Evolutionary conservation across 805 yeast genomes (phyloP).

Genomic region (Ogataea neopini): DNA sequence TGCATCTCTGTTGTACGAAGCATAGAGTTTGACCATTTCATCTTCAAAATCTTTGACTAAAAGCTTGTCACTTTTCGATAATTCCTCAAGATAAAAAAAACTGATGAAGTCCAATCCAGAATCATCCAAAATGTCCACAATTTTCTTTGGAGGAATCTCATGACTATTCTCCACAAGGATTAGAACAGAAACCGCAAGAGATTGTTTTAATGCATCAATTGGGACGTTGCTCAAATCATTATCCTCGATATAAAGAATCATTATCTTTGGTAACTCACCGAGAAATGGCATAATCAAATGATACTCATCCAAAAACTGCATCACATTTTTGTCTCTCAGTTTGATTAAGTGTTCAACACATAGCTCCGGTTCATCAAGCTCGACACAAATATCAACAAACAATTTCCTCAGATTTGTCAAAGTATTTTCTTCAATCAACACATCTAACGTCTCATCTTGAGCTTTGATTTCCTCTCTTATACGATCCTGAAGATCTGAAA

Average conservation of each 20-base stretch:
- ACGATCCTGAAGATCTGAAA: constrained; percentile 41
- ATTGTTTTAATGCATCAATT: constrained; percentile 40
- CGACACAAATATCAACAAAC: constrained; percentile 55
- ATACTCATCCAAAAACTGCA: constrained; percentile 59
- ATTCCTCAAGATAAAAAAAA: constrained; percentile 63
- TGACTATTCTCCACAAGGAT: constrained; percentile 64
- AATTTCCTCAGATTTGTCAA: constrained; percentile 40
- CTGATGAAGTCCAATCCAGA: constrained; percentile 49
- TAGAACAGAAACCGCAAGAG: constrained; percentile 46
- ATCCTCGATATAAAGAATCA: constrained; percentile 34
- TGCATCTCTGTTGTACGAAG: constrained; percentile 55
- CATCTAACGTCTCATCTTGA: constrained; percentile 16
- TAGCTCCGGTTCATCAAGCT: constrained; percentile 54
- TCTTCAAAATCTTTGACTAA: constrained; percentile 62
- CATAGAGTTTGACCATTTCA: constrained; percentile 62
- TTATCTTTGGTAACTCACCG: constrained; percentile 51
- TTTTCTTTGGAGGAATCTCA: constrained; percentile 55
- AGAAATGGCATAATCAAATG: constrained; percentile 59
- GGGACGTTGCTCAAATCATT: constrained; percentile 43
- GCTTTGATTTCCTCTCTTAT: constrained; percentile 49
- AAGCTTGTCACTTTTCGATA: constrained; percentile 58
- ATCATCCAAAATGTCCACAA: constrained; percentile 49
- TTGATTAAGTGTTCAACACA: constrained; percentile 67
- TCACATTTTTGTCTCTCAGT: constrained; percentile 52
- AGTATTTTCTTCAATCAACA: neutral